Evolutionary conservation across 2,329 filamentous ascomycete species (phyloP), one percentile per base, ranked within the genome.

Genomic region (Ophiostoma australiae): DNA sequence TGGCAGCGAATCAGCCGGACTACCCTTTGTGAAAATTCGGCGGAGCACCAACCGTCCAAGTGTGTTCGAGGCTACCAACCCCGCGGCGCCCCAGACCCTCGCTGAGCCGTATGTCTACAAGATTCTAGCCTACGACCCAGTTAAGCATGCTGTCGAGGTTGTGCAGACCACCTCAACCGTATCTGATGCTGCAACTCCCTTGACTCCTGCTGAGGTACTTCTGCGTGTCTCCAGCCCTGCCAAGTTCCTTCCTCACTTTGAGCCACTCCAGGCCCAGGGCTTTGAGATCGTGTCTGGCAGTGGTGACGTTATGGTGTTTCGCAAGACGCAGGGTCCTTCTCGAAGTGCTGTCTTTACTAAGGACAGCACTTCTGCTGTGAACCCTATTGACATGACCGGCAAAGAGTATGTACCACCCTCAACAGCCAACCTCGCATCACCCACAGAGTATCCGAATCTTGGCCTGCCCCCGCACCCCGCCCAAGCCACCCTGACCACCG

Each of bases 241-340:
- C 68, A 87, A 87, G 74, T 92, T 91, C 78, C 82, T 91, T 15
- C 84, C 88, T 4, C 83, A 91, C 74, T 88, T 92, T 71, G 80
- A 82, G 3, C 78, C 82, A 0, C 82, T 91, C 1, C 83, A 88
- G 72, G 80, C 82, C 0, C 82, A 89, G 70, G 90, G 89, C 0
- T 92, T 88, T 73, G 89, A 91, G 75, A 87, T 91, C 55, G 84
- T 89, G 1, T 87, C 89, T 1, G 89, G 88, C 1, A 82, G 82
- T 67, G 85, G 84, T 6, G 84, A 91, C 73, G 82, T 91, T 4
- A 82, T 92, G 35, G 84, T 92, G 4, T 90, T 91, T 76, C 87
- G 87, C 73, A 89, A 90, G 78, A 83, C 86, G 4, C 81, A 82
- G 7, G 55, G 44, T 11, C 6, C 70, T n/a, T 66, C 63, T n/a